Conservation (phyloP, 306 rosid genomes). For the Quercus suber region DNA sequence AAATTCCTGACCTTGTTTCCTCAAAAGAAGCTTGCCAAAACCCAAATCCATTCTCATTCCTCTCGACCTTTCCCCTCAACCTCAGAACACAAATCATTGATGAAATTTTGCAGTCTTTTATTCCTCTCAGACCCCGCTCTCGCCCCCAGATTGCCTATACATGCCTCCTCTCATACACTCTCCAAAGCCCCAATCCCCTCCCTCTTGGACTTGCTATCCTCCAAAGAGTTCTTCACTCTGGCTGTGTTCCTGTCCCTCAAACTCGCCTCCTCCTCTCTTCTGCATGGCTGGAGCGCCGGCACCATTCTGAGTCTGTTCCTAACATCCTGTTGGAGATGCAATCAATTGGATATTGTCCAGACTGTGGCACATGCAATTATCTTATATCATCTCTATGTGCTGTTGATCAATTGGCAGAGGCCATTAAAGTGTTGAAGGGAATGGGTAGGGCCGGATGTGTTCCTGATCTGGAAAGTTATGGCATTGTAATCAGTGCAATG, state of each 20-base stretch:
- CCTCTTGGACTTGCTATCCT: slow-evolving; percentile 64
- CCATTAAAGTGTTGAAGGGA: slow-evolving; percentile 50
- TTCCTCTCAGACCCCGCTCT: slow-evolving; percentile 59
- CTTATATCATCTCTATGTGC: slow-evolving; percentile 56
- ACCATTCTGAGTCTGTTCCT: slow-evolving; percentile 39
- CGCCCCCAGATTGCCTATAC: slow-evolving; percentile 46
- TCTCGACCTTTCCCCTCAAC: slow-evolving; percentile 49
- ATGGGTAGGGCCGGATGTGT: slow-evolving; percentile 73
- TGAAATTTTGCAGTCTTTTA: slow-evolving; percentile 68
- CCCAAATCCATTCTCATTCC: slow-evolving; percentile 70
- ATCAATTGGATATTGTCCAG: slow-evolving; percentile 65
- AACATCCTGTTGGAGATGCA: slow-evolving; percentile 58
- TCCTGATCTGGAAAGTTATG: slow-evolving; percentile 67
- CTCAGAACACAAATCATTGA: slow-evolving; percentile 53
- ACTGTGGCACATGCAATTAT: slow-evolving; percentile 59
- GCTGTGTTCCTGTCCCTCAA: slow-evolving; percentile 65
- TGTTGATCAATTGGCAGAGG: slow-evolving; percentile 47
- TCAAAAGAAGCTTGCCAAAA: slow-evolving; percentile 39
- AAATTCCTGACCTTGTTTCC: slow-evolving; percentile 57
- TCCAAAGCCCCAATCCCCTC: slow-evolving; percentile 55
- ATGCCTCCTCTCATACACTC: slow-evolving; percentile 51
- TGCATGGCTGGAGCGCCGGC: slow-evolving; percentile 50
- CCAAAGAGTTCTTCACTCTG: slow-evolving; percentile 57
- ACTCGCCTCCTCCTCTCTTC: slow-evolving; percentile 63
- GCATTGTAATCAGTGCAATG: slow-evolving; percentile 52